Percentiles rank a stretch among this genome's conserved stretches.
Conservation (phyloP, 2,329 filamentous ascomycete species). For the Nigrograna mackinnonii region DNA sequence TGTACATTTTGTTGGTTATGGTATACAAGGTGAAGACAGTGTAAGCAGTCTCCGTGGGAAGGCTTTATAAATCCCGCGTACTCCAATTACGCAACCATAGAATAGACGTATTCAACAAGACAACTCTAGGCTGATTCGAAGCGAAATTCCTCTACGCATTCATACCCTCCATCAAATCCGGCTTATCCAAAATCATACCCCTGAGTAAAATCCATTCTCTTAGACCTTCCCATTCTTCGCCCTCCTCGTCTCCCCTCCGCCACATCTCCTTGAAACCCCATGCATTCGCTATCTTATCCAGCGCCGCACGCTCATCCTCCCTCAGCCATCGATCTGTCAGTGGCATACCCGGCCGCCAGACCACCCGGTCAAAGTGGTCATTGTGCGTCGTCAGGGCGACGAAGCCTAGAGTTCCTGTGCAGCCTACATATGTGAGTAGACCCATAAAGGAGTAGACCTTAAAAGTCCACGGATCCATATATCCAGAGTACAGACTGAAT, state of each 20-base stretch:
- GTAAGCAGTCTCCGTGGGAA: no score
- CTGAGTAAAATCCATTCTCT: constrained; percentile 80
- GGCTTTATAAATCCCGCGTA: no score
- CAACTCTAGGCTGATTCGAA: no score
- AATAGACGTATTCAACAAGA: no score
- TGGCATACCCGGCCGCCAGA: constrained; percentile 83
- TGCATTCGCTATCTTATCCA: constrained; percentile 82
- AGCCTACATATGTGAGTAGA: constrained; percentile 80
- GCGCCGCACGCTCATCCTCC: constrained; percentile 85
- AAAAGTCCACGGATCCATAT: constrained; percentile 76
- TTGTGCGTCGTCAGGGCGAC: constrained; percentile 86
- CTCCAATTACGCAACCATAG: no score
- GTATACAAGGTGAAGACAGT: no score
- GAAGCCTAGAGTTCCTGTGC: constrained; percentile 79
- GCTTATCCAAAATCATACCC: constrained; percentile 87
- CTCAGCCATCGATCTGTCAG: constrained; percentile 81
- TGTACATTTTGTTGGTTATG: no score
- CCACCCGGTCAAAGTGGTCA: constrained; percentile 93
- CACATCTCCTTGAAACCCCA: constrained; percentile 89
- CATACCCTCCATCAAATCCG: constrained; percentile 94
- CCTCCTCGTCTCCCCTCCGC: constrained; percentile 86
- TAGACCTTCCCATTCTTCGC: constrained; percentile 84
- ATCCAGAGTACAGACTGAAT: constrained; percentile 67
- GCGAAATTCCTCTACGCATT: constrained; percentile 48
- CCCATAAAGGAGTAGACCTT: constrained; percentile 80